Evolutionary conservation across 2,329 filamentous ascomycete genomes (phyloP).

Genomic region (Scedosporium minutisporum): DNA sequence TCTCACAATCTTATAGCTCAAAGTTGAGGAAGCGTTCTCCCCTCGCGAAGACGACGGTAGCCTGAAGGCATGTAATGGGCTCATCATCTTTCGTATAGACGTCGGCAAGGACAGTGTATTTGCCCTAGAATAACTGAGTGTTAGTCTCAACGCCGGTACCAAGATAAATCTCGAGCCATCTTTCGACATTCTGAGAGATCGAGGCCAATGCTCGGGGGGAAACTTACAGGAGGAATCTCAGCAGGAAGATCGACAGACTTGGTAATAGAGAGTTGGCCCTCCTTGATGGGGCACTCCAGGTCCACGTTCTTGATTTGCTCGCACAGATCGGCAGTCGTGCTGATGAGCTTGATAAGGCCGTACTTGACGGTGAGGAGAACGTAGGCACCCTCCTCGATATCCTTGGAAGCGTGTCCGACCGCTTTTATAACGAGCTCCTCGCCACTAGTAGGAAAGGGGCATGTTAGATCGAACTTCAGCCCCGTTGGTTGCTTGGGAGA

Average conservation of each 20-base stretch:
- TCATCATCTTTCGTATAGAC: slow-evolving; percentile 64
- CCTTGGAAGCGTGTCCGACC: slow-evolving; percentile 60
- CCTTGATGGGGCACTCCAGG: slow-evolving; percentile 76
- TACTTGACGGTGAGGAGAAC: slow-evolving; percentile 85
- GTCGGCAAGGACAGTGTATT: slow-evolving; percentile 81
- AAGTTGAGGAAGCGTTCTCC: slow-evolving; percentile 26
- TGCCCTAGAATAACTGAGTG: slow-evolving; percentile 50
- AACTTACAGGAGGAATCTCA: slow-evolving; percentile 78
- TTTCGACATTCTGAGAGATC: not conserved
- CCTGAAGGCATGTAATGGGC: slow-evolving; percentile 79
- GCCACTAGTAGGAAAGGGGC: slow-evolving; percentile 46
- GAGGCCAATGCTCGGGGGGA: not conserved
- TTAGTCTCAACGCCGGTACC: not conserved
- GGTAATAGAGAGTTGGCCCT: slow-evolving; percentile 61
- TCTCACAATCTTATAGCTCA: slow-evolving; percentile 25
- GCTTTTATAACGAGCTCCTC: slow-evolving; percentile 69
- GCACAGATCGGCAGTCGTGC: slow-evolving; percentile 73
- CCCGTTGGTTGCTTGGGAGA: not conserved
- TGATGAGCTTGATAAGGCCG: slow-evolving; percentile 82
- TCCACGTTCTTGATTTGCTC: slow-evolving; percentile 84
- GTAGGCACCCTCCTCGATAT: slow-evolving; percentile 68
- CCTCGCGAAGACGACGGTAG: slow-evolving; percentile 52
- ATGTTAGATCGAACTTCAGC: slow-evolving; percentile 12
- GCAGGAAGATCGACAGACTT: slow-evolving; percentile 80
- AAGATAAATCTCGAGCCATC: not conserved